Conservation (phyloP, 2,329 filamentous ascomycete species). For the Fusarium globosum region DNA sequence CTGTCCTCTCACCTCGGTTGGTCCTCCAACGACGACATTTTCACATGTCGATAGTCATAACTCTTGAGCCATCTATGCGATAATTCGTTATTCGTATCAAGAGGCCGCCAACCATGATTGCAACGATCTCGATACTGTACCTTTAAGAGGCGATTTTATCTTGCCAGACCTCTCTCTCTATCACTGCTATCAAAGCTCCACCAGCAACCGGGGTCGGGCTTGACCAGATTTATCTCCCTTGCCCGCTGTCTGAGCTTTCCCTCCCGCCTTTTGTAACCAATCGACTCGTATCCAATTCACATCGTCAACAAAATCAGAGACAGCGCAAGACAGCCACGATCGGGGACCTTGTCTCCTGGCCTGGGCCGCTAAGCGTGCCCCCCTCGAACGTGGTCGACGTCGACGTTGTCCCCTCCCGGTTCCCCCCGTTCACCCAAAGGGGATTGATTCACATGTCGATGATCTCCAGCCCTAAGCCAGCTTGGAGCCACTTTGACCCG, state of each 20-base stretch:
- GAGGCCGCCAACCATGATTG: constrained; percentile 1
- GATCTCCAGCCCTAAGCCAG: constrained; percentile 44
- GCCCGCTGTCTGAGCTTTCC: constrained; percentile 21
- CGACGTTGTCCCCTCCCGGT: constrained; percentile 37
- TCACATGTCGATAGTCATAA: constrained; percentile 25
- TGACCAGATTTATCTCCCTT: constrained; percentile 35
- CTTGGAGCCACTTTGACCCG: constrained; percentile 35
- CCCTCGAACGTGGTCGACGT: constrained; percentile 26
- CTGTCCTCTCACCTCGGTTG: constrained; percentile 26
- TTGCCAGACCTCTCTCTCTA: background rate
- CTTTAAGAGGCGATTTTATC: background rate
- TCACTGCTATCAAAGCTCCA: constrained; percentile 21
- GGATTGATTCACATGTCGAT: constrained; percentile 45
- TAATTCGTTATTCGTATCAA: constrained; percentile 10
- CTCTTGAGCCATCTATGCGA: constrained; percentile 16
- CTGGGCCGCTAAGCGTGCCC: constrained; percentile 16
- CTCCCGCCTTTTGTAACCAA: constrained; percentile 24
- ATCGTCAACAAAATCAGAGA: constrained; percentile 35
- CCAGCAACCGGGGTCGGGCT: constrained; percentile 19
- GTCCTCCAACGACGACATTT: background rate
- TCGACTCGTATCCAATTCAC: constrained; percentile 31
- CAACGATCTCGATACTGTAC: background rate
- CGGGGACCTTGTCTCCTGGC: constrained; percentile 10
- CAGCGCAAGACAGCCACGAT: constrained; percentile 24
- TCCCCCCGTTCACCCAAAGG: constrained; percentile 32